A percentile compares a stretch with the other conserved stretches of the same genome.
Conservation (phyloP, 805 yeast genomes). For the Pichia paraexigua region DNA sequence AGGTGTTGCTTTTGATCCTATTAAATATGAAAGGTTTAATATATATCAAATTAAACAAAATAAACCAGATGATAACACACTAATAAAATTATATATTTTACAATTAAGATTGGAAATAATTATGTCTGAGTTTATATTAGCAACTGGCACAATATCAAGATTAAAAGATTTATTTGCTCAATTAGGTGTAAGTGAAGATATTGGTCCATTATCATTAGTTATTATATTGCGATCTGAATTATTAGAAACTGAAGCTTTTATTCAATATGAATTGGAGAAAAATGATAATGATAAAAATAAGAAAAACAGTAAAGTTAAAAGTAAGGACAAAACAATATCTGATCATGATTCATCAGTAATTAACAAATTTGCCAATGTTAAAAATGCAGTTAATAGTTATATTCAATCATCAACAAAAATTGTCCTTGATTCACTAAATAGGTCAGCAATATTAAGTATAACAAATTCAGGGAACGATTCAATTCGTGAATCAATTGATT, state of each 20-base stretch:
- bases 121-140: constrained; percentile 8
- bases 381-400: constrained; percentile 4
- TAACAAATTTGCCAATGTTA: constrained; percentile 1
- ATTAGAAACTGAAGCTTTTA: constrained; percentile 1
- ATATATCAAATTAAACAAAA: not conserved
- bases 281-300: not conserved
- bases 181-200: constrained; percentile 5
- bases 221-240: constrained; percentile 2
- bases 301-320: not conserved
- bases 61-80: not conserved
- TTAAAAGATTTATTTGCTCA: constrained; percentile 9
- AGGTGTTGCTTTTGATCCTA: not conserved
- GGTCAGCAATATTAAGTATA: constrained; percentile 4
- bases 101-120: constrained; percentile 10
- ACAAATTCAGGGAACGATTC: constrained; percentile 4
- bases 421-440: constrained; percentile 8
- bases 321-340: not conserved
- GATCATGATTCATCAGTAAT: not conserved
- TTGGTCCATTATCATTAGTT: constrained; percentile 2
- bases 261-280: not conserved
- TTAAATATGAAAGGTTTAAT: not conserved
- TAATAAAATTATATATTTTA: constrained; percentile 6
- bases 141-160: constrained; percentile 8
- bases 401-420: constrained; percentile 9
- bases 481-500: constrained; percentile 1